Evolutionary conservation across 2,329 filamentous ascomycete species (phyloP).

Genomic region (Calonectria leucothoes): DNA sequence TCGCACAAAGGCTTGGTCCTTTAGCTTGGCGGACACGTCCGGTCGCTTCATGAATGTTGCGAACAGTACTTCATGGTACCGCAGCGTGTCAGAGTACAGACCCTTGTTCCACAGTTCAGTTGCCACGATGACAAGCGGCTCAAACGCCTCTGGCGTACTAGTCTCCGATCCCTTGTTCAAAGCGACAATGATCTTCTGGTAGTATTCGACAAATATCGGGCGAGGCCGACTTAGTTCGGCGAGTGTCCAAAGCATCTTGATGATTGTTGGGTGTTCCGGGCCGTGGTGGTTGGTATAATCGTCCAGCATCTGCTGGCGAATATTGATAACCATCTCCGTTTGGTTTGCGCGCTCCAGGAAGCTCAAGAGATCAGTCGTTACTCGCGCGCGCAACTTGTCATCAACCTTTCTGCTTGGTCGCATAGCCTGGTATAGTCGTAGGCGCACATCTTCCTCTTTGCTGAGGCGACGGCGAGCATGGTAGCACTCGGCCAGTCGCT

Average conservation of each 20-base stretch:
- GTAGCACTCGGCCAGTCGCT: background rate
- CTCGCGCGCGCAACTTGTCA: background rate
- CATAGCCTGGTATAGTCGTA: background rate
- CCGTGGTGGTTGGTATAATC: background rate
- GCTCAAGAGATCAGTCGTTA: background rate
- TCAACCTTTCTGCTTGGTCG: background rate
- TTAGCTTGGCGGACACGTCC: background rate
- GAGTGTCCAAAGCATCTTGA: background rate
- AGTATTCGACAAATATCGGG: background rate
- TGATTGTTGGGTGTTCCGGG: background rate
- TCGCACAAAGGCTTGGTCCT: background rate
- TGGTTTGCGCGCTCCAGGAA: background rate
- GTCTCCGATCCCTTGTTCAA: background rate
- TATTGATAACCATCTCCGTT: background rate
- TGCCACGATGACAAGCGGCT: background rate
- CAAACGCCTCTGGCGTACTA: background rate
- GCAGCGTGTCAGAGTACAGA: background rate
- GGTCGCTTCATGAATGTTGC: background rate
- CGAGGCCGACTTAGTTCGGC: background rate
- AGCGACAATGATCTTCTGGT: background rate
- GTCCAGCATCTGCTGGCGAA: background rate
- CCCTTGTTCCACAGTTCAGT: conserved; percentile 1
- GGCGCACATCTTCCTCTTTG: background rate
- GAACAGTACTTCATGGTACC: background rate
- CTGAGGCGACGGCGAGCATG: background rate